Conservation (phyloP, 176 grass and related monocot species). For the Lolium rigidum region DNA sequence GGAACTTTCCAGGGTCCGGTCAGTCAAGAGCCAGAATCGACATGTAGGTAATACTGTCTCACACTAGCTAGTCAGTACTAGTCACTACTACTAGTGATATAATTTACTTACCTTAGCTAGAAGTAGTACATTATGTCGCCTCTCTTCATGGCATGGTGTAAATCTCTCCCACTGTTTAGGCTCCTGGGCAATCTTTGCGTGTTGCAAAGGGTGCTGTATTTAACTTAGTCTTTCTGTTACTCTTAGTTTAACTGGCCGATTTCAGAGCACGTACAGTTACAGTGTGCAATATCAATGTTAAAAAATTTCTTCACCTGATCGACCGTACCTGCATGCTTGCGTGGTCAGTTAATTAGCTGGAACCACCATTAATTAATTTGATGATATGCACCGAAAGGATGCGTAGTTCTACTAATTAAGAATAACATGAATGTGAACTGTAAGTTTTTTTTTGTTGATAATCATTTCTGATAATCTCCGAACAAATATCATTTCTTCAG, state of each 20-base stretch:
- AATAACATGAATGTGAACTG: not conserved
- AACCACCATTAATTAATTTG: not conserved
- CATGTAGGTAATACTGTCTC: slow-evolving; percentile 14
- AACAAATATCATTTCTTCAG: not conserved
- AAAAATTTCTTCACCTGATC: not conserved
- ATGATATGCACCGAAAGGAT: slow-evolving; percentile 24
- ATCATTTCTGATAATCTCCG: not conserved
- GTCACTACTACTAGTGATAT: not conserved
- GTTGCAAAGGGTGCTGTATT: too few species aligned
- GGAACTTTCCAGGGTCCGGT: slow-evolving; percentile 48
- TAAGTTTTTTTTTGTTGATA: slow-evolving; percentile 15
- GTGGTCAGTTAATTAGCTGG: not conserved
- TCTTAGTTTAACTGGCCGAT: not conserved
- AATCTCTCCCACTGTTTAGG: not conserved
- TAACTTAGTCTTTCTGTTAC: too few species aligned
- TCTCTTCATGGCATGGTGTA: not conserved
- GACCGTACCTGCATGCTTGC: not conserved
- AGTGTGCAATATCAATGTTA: not conserved
- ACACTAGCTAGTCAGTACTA: too few species aligned
- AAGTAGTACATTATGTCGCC: not conserved
- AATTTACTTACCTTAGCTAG: not conserved
- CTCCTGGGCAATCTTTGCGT: not conserved
- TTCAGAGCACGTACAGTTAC: not conserved
- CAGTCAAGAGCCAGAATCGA: slow-evolving; percentile 47
- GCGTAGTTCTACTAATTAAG: not conserved